Evolutionary conservation across 148 eudicot species (phyloP).

Genomic region (Diospyros kaki): DNA sequence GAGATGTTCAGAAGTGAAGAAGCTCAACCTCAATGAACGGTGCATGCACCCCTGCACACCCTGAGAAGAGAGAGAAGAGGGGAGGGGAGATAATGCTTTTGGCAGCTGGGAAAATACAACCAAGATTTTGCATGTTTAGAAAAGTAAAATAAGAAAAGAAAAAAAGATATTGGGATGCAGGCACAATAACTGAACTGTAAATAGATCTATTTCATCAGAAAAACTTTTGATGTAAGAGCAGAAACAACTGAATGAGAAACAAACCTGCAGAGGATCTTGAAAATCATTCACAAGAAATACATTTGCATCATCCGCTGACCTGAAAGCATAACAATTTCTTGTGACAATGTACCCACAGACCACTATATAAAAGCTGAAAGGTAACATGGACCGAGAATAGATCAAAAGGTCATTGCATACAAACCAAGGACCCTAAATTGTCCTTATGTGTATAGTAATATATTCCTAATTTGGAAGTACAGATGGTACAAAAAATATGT

Average conservation of each 20-base stretch:
- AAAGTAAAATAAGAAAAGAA: neutral
- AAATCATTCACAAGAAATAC: slow-evolving; percentile 83
- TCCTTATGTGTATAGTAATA: no score
- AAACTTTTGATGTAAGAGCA: neutral
- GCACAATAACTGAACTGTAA: neutral
- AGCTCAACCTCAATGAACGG: neutral
- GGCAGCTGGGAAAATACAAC: neutral
- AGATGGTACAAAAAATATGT: neutral
- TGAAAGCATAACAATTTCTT: slow-evolving; percentile 25
- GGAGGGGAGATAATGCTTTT: neutral
- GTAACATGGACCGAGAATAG: neutral
- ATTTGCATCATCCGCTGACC: slow-evolving; percentile 92
- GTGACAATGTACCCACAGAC: slow-evolving; percentile 4
- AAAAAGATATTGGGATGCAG: neutral
- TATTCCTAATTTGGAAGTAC: neutral
- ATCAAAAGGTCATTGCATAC: neutral
- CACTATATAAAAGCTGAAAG: neutral
- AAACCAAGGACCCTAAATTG: neutral
- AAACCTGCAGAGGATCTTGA: slow-evolving; percentile 91
- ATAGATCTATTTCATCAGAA: neutral
- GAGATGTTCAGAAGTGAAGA: neutral
- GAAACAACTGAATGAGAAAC: neutral
- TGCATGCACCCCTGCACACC: neutral
- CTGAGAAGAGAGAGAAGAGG: neutral
- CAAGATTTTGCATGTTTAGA: neutral